These are phyloP conservation scores for Lentinula guzmanii DNA, from an alignment of 768 basidiomycete genomes.

Conservation along the genomic window DNA sequence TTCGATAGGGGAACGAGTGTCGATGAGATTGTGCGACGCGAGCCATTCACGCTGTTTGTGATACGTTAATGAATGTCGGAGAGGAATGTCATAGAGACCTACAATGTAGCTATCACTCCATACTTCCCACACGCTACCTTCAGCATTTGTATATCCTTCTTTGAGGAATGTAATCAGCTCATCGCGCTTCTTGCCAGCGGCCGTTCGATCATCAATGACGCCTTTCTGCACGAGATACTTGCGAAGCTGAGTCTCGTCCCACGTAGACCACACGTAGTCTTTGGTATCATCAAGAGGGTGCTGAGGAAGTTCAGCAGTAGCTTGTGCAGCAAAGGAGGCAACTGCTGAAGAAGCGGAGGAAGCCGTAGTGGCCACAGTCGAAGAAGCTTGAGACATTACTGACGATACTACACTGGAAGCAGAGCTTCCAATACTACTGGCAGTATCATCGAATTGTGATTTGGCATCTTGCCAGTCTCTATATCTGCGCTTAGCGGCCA, in stretches of 20 bases:
- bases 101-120: conserved; percentile 88
- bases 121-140: conserved; percentile 68
- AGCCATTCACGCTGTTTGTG: conserved; percentile 75
- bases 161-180: conserved; percentile 69
- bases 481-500: conserved; percentile 72
- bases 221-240: conserved; percentile 72
- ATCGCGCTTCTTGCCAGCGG: conserved; percentile 51
- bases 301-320: conserved; percentile 38
- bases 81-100: conserved; percentile 14
- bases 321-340: conserved; percentile 40
- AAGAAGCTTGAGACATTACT: neutral
- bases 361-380: conserved; percentile 35
- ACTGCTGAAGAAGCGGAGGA: conserved; percentile 27
- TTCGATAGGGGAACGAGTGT: conserved; percentile 26
- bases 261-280: conserved; percentile 86
- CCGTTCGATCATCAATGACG: conserved; percentile 49
- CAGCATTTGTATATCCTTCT: conserved; percentile 55
- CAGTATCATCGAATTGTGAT: conserved; percentile 44
- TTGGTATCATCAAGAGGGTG: conserved; percentile 59
- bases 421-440: conserved; percentile 41
- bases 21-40: conserved; percentile 66
- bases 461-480: conserved; percentile 55
- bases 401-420: conserved; percentile 15
- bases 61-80: neutral
- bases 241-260: conserved; percentile 76